Percentiles rank a stretch among this genome's conserved stretches.
Conservation (phyloP, 768 basidiomycete species). For the Wakefieldia striispora region DNA sequence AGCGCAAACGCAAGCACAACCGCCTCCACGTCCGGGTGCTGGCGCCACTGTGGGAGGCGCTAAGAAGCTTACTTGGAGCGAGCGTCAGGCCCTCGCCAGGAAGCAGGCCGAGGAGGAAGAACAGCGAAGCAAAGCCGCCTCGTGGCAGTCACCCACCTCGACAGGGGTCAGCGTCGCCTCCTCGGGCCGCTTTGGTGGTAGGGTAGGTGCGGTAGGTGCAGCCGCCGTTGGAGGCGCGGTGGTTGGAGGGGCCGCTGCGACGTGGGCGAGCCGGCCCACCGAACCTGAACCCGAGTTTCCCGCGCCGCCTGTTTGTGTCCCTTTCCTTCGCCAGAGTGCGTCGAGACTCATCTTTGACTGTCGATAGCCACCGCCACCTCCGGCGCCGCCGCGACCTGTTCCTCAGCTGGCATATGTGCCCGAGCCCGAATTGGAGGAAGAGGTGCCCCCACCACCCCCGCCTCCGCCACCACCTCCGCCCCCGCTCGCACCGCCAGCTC, state of each 20-base stretch:
- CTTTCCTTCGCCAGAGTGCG: neutral
- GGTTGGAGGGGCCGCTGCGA: conserved; percentile 29
- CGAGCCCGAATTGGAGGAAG: conserved; percentile 25
- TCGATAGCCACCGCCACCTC: conserved; percentile 30
- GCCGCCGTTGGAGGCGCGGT: conserved; percentile 34
- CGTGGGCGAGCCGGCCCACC: conserved; percentile 15
- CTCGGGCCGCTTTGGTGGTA: conserved; percentile 37
- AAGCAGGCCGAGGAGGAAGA: conserved; percentile 82
- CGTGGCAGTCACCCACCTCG: conserved; percentile 39
- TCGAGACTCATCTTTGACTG: conserved; percentile 3
- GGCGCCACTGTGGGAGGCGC: conserved; percentile 32
- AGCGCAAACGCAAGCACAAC: conserved; percentile 47
- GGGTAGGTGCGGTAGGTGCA: conserved; percentile 6
- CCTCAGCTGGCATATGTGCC: conserved; percentile 16
- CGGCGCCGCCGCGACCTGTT: conserved; percentile 21
- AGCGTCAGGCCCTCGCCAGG: conserved; percentile 90
- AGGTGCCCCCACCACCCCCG: conserved; percentile 10
- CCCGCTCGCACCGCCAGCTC: conserved; percentile 29
- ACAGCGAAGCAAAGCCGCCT: conserved; percentile 56
- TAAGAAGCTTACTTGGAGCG: conserved; percentile 92
- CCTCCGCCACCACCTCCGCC: conserved; percentile 17
- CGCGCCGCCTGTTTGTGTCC: conserved; percentile 26
- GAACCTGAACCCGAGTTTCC: conserved; percentile 28
- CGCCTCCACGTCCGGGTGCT: conserved; percentile 19
- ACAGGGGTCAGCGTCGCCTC: conserved; percentile 36